phyloP scores from a whole-genome alignment of 495 filamentous ascomycete species.

The Penicillium antarcticum region DNA sequence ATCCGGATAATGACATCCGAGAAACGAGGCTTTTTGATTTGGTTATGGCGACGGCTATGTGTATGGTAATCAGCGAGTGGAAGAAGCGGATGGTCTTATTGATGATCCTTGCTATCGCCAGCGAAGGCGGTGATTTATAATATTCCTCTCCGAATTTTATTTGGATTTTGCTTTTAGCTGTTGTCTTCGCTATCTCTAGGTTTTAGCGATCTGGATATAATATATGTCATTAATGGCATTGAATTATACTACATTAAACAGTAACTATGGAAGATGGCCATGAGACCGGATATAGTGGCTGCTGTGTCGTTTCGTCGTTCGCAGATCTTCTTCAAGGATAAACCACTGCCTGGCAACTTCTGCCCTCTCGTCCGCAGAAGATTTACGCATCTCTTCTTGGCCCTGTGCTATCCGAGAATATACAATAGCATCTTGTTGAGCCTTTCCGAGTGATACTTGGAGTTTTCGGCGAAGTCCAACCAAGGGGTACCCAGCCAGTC shows the following conservation, averaged over 20 bases:
- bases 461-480: constrained; percentile 72
- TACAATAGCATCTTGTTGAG: constrained; percentile 12
- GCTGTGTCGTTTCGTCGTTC: no score
- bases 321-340: constrained; percentile 9
- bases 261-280: no score
- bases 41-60: constrained; percentile 14
- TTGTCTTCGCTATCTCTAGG: no score
- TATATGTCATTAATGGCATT: no score
- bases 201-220: no score
- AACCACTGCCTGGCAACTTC: constrained; percentile 20
- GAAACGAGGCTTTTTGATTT: constrained; percentile 6
- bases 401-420: constrained; percentile 23
- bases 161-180: no score
- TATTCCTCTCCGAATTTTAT: no score
- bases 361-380: constrained; percentile 12
- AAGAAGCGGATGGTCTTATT: constrained; percentile 12
- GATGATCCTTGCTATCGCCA: not conserved
- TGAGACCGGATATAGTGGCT: no score
- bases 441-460: constrained; percentile 42
- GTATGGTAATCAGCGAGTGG: constrained; percentile 19
- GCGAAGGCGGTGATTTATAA: no score
- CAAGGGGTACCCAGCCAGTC: constrained; percentile 68
- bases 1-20: not conserved
- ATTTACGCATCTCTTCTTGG: constrained; percentile 21
- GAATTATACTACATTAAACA: no score